phyloP scores from a whole-genome alignment of 75 land plant species.

The Cunninghamia lanceolata region DNA sequence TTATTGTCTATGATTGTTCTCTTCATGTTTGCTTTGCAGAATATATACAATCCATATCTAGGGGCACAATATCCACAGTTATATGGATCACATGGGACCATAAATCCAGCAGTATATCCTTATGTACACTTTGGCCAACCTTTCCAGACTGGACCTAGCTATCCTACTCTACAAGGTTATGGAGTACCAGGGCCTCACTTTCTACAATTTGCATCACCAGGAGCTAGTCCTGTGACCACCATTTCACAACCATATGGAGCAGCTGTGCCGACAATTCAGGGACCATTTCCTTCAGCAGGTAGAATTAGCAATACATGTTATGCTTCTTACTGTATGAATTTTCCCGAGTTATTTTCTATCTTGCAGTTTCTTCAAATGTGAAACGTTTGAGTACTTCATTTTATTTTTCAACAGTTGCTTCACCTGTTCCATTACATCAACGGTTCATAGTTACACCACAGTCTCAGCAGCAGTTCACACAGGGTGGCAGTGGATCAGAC shows the following conservation, averaged over 20 bases:
- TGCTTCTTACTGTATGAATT: background rate
- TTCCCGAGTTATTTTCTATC: background rate
- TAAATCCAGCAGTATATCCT: conserved; percentile 43
- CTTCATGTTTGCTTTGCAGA: conserved; percentile 16
- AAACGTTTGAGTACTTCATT: background rate
- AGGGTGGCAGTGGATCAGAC: conserved; percentile 58
- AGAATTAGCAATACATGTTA: conserved; percentile 5
- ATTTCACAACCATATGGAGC: conserved; percentile 23
- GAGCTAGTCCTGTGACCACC: conserved; percentile 34
- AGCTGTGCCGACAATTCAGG: conserved; percentile 43
- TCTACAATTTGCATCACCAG: conserved; percentile 44
- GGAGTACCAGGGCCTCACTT: conserved; percentile 46
- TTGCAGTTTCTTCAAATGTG: conserved; percentile 8
- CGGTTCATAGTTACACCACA: conserved; percentile 51
- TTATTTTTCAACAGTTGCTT: conserved; percentile 13
- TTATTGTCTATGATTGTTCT: background rate
- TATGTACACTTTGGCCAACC: conserved; percentile 53
- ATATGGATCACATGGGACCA: conserved; percentile 66
- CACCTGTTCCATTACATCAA: conserved; percentile 37
- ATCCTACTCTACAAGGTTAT: conserved; percentile 42
- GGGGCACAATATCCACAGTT: conserved; percentile 56
- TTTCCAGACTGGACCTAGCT: conserved; percentile 38
- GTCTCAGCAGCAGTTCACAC: conserved; percentile 46
- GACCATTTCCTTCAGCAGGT: conserved; percentile 48
- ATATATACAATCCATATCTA: conserved; percentile 51